These are phyloP conservation scores for Larix kaempferi DNA, from an alignment of 75 land plant genomes.

Conservation along the genomic window DNA sequence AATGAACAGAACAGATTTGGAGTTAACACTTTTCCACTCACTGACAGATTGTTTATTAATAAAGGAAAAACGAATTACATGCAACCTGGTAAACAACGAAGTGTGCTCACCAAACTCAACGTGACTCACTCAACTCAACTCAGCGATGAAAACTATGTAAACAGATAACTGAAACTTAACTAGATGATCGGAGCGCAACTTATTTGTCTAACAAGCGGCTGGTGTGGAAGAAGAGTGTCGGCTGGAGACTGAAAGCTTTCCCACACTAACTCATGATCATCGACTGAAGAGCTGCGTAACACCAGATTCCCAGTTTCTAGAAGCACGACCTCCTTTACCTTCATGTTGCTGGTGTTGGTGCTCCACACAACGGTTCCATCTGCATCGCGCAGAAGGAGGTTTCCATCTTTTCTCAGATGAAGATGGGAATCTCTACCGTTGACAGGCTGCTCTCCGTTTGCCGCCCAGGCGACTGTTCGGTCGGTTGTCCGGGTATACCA, in stretches of 20 bases:
- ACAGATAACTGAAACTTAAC: too few relatives aligned
- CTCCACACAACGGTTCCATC: conserved; percentile 2
- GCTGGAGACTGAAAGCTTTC: conserved; percentile 25
- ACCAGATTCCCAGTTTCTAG: conserved; percentile 18
- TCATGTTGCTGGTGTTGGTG: too few relatives aligned
- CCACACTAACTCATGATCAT: conserved; percentile 15
- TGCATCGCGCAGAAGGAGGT: background rate
- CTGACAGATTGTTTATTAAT: too few relatives aligned
- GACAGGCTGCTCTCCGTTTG: background rate
- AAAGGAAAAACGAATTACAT: too few relatives aligned
- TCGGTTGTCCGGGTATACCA: background rate
- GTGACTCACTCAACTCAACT: too few relatives aligned
- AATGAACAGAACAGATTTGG: too few relatives aligned
- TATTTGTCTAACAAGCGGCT: background rate
- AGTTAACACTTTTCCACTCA: too few relatives aligned
- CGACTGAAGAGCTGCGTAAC: conserved; percentile 4
- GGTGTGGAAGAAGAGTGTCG: conserved; percentile 12
- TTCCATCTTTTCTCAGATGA: background rate
- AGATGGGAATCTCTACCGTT: background rate
- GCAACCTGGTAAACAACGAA: too few relatives aligned
- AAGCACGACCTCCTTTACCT: background rate
- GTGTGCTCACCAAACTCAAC: too few relatives aligned
- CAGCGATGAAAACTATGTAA: too few relatives aligned
- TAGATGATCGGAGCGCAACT: too few relatives aligned
- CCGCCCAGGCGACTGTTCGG: background rate